Evolutionary conservation across 1,284 basidiomycete genomes (phyloP).

Genomic region (Boletellus dicymbophilus): DNA sequence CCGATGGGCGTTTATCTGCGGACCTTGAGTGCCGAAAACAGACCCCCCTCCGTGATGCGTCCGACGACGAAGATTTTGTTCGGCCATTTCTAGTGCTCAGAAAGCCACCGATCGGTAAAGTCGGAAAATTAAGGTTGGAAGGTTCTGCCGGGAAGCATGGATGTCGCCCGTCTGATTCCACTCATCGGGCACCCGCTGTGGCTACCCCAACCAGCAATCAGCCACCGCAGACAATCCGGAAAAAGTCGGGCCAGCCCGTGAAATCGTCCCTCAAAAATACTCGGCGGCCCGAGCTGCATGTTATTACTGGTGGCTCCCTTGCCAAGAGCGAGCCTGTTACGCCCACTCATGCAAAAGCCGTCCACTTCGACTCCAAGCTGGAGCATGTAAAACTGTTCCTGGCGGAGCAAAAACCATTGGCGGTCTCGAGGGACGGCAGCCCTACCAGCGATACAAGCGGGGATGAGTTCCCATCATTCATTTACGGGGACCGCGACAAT

Average conservation of each 20-base stretch:
- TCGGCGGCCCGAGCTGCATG: conserved; percentile 50
- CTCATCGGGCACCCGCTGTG: conserved; percentile 21
- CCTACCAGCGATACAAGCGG: conserved; percentile 83
- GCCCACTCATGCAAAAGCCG: conserved; percentile 71
- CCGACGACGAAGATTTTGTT: conserved; percentile 30
- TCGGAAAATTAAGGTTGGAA: conserved; percentile 29
- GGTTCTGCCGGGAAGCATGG: conserved; percentile 26
- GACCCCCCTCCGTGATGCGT: conserved; percentile 19
- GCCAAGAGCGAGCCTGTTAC: conserved; percentile 64
- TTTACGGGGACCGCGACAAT: conserved; percentile 49
- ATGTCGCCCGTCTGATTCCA: conserved; percentile 40
- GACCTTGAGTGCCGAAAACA: conserved; percentile 29
- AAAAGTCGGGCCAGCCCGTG: conserved; percentile 92
- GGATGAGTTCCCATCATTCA: conserved; percentile 68
- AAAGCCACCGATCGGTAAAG: conserved; percentile 15
- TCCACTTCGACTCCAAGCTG: conserved; percentile 91
- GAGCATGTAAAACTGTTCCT: conserved; percentile 94
- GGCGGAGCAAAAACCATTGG: conserved; percentile 90
- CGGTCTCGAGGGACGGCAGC: conserved; percentile 89
- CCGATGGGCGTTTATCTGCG: conserved; percentile 19
- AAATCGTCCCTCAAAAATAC: conserved; percentile 88
- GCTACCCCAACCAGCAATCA: conserved; percentile 12
- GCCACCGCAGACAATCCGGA: conserved; percentile 46
- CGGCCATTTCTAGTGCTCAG: conserved; percentile 8
- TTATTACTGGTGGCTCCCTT: conserved; percentile 45